Evolutionary conservation across 78 protist species (phyloP).

Genomic region (Blattamonas nauphoetae): DNA sequence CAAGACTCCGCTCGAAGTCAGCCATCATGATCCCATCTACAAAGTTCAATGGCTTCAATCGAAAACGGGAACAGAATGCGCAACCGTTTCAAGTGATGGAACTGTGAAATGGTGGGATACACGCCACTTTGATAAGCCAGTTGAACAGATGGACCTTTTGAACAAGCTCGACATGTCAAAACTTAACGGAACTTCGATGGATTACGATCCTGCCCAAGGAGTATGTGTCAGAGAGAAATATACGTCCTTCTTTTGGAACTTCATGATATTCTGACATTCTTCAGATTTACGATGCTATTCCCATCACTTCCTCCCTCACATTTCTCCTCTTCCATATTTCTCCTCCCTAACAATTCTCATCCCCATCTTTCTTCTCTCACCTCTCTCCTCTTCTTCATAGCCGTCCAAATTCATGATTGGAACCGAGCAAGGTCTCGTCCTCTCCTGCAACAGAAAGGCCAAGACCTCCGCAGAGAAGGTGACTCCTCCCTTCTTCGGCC

Average conservation of each 20-base stretch:
- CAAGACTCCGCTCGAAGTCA: slow-evolving; percentile 43
- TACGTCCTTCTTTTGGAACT: too few relatives aligned
- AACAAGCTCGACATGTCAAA: not conserved
- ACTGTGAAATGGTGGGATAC: slow-evolving; percentile 60
- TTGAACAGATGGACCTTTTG: slow-evolving; percentile 32
- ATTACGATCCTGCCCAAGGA: slow-evolving; percentile 21
- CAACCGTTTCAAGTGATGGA: slow-evolving; percentile 61
- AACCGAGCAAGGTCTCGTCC: slow-evolving; percentile 61
- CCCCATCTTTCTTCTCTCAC: not conserved
- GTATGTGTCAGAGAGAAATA: not conserved
- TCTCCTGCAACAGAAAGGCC: slow-evolving; percentile 49
- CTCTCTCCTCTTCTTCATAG: not conserved
- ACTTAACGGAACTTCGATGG: slow-evolving; percentile 16
- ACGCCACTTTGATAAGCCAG: slow-evolving; percentile 52
- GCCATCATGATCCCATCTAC: slow-evolving; percentile 71
- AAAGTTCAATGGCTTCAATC: slow-evolving; percentile 43
- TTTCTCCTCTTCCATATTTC: too few relatives aligned
- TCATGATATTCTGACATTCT: too few relatives aligned
- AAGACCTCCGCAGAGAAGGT: slow-evolving; percentile 46
- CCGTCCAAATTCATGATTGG: slow-evolving; percentile 68
- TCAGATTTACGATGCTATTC: too few relatives aligned
- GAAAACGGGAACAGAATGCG: slow-evolving; percentile 56
- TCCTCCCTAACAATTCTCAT: not conserved
- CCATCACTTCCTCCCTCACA: too few relatives aligned
- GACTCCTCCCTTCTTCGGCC: slow-evolving; percentile 43